A percentile compares a stretch with the other conserved stretches of the same genome.
Conservation (phyloP, 352 stramenopile species). For the Pythium sp. region DNA sequence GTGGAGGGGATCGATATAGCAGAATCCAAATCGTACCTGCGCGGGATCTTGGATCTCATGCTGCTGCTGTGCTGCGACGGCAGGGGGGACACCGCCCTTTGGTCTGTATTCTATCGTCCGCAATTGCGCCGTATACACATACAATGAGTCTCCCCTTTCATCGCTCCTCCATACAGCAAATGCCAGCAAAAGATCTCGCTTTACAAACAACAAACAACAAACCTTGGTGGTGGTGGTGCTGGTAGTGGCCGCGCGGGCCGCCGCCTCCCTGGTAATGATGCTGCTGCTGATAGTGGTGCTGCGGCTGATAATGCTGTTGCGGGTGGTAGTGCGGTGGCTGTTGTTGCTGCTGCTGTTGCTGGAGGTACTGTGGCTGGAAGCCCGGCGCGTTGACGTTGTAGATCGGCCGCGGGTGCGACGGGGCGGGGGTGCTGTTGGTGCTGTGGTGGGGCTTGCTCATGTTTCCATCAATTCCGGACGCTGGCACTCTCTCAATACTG, state of each 20-base stretch:
- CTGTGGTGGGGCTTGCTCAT: constrained; percentile 43
- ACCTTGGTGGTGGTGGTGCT: constrained; percentile 46
- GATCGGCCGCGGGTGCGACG: constrained; percentile 13
- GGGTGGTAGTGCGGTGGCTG: constrained; percentile 39
- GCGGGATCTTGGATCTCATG: constrained; percentile 17
- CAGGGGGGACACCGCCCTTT: constrained; percentile 9
- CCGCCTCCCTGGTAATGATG: constrained; percentile 29
- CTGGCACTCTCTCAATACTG: not conserved
- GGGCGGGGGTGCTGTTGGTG: constrained; percentile 15
- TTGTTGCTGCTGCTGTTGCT: constrained; percentile 27
- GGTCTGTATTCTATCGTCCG: constrained; percentile 20
- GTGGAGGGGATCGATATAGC: not conserved
- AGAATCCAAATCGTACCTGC: constrained; percentile 10
- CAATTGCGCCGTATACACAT: not conserved
- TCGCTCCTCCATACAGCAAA: not conserved
- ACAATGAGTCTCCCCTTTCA: not conserved
- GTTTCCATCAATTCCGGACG: constrained; percentile 36
- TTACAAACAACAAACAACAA: not conserved
- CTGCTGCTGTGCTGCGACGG: constrained; percentile 9
- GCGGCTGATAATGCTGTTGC: constrained; percentile 6
- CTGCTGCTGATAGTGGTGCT: constrained; percentile 29
- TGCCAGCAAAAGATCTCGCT: not conserved
- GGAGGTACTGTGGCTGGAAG: constrained; percentile 36
- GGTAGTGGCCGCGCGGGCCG: constrained; percentile 32
- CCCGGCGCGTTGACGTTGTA: constrained; percentile 36